Conservation (phyloP, 176 grass and related monocot genomes). For the Elaeis guineensis region DNA sequence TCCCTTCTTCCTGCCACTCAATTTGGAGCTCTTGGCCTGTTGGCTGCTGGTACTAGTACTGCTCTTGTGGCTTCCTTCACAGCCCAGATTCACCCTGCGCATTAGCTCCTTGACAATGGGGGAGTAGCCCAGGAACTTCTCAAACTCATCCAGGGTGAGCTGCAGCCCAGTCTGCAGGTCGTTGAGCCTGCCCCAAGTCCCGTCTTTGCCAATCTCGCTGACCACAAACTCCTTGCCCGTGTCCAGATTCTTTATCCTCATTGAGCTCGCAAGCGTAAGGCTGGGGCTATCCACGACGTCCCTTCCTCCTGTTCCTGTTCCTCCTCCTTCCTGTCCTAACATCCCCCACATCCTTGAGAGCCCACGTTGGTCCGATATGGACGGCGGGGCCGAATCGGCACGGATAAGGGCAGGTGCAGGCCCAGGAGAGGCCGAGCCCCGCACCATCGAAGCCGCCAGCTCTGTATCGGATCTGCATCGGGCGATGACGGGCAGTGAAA, state of each 20-base stretch:
- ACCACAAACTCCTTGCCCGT: slow-evolving; percentile 37
- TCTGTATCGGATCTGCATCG: slow-evolving; percentile 24
- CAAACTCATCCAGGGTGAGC: slow-evolving; percentile 34
- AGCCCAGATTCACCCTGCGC: slow-evolving; percentile 34
- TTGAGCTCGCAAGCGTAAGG: too few relatives aligned
- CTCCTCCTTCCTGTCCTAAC: neutral
- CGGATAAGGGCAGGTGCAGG: neutral
- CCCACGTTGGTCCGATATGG: slow-evolving; percentile 10
- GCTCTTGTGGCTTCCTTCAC: neutral
- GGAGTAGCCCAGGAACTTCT: slow-evolving; percentile 40
- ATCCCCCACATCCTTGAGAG: neutral
- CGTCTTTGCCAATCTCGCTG: slow-evolving; percentile 38
- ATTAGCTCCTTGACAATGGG: slow-evolving; percentile 56
- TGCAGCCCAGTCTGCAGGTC: slow-evolving; percentile 19
- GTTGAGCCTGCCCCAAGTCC: slow-evolving; percentile 20
- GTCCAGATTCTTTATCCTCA: slow-evolving; percentile 25
- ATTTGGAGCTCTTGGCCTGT: slow-evolving; percentile 29
- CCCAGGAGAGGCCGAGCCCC: neutral
- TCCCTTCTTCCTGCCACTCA: slow-evolving; percentile 30
- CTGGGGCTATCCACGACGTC: too few relatives aligned
- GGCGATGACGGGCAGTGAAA: slow-evolving; percentile 13
- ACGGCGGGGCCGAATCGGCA: slow-evolving; percentile 24
- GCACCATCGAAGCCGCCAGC: slow-evolving; percentile 11
- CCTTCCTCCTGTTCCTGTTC: too few relatives aligned
- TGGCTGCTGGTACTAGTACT: neutral